Evolutionary conservation across 139 green algal species (phyloP).

Genomic region (Pleodorina starrii): DNA sequence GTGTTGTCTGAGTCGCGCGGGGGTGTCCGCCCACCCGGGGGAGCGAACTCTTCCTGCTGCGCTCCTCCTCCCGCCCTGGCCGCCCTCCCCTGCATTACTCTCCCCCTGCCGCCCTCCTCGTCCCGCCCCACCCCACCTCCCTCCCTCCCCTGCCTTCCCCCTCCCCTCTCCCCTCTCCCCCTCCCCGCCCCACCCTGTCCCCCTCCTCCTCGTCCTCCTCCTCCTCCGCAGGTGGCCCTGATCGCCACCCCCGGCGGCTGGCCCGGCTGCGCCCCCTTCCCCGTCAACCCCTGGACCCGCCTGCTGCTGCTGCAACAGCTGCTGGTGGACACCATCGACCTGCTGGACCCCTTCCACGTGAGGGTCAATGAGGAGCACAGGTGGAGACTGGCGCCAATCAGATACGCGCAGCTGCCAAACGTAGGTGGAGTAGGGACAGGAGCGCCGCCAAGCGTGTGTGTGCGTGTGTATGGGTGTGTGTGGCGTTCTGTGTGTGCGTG

Average conservation of each 20-base stretch:
- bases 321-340: slow-evolving; percentile 79
- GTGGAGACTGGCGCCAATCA: slow-evolving; percentile 67
- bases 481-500: too few species aligned
- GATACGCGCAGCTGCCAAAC: slow-evolving; percentile 69
- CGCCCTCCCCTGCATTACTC: too few species aligned
- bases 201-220: background rate
- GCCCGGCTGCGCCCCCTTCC: slow-evolving; percentile 44
- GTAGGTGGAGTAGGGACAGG: slow-evolving; percentile 21
- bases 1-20: too few species aligned
- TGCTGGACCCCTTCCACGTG: slow-evolving; percentile 77
- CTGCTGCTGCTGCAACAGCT: slow-evolving; percentile 66
- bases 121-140: background rate
- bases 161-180: background rate
- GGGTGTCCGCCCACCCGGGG: too few species aligned
- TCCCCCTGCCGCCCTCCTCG: background rate
- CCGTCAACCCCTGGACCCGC: slow-evolving; percentile 52
- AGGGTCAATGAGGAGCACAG: slow-evolving; percentile 62
- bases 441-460: too few species aligned
- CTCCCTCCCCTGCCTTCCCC: background rate
- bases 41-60: too few species aligned
- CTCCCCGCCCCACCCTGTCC: background rate
- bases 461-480: too few species aligned
- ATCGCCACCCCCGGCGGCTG: slow-evolving; percentile 45
- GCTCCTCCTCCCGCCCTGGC: too few species aligned
- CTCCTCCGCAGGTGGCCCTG: slow-evolving; percentile 6